Base-by-base conservation (phyloP, 495 filamentous ascomycete species). In the Xylaria sp. region DNA sequence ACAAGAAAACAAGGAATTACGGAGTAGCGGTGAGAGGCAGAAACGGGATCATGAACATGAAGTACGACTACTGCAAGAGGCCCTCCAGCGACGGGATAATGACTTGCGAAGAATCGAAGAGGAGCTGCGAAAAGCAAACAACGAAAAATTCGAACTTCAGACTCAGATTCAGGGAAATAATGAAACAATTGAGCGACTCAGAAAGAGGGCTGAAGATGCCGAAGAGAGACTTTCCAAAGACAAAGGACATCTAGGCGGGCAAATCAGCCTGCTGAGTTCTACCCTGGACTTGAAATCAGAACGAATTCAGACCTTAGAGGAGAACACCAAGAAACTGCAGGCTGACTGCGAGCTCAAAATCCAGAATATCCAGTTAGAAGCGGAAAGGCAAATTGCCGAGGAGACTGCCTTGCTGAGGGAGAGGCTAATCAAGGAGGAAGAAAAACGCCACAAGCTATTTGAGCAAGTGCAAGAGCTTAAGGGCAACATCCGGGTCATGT, bases 381-480 rank as follows among this genome's bases (percentile, higher is more conserved):
- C 78, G 6, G 75, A 80, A 55, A 77, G 75, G 68, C 72, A 79
- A 63, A 74, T 78, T 37, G 68, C 73, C 41, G 73, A 73, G 4
- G 77, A 76, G 66, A 78, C 77, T 1, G 74, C 44, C n/a, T 29
- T 50, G 5, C 37, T 78, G 3, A 90, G 93, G 62, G 91, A 93
- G 68, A 97, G 95, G 77, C 82, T 99, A 37, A 91, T 96, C 61
- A 91, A 88, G 67, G 96, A 99, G 79, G 96, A 99, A 78, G 97
- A 93, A 1, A 82, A 97, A 29, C 88, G 96, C 35, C 90, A 97
- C 46, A 95, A 96, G 74, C 88, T 99, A 12, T 97, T 98, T 83
- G 98, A 98, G 78, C 95, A 97, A 79, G 94, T 98, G 44, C 95
- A 98, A 78, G 97, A 99, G 74, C 87, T 99, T n/a, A 97, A 97